Percentiles rank a stretch among this genome's conserved stretches.
phyloP scores from a whole-genome alignment of 2,329 filamentous ascomycete genomes.

The Cercospora citrullina region DNA sequence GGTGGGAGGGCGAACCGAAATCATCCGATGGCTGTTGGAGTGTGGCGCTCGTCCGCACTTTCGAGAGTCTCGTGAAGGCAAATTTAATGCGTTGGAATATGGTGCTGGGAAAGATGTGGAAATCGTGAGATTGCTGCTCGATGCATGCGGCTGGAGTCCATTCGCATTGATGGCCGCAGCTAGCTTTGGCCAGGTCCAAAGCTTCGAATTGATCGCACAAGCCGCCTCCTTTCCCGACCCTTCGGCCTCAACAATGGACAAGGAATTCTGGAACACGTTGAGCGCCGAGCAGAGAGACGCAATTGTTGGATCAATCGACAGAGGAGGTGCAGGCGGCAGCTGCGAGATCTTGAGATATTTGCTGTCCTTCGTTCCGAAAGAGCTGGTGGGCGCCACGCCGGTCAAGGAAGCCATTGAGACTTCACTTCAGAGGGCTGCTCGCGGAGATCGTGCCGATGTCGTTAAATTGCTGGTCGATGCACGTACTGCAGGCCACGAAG shows the following conservation, averaged over 20 bases:
- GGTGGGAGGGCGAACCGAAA: constrained; percentile 10
- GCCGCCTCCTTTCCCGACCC: constrained; percentile 9
- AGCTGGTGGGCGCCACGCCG: not conserved
- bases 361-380: not conserved
- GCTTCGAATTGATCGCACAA: constrained; percentile 11
- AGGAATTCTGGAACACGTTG: constrained; percentile 1
- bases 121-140: constrained; percentile 11
- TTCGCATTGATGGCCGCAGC: constrained; percentile 16
- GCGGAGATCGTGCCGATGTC: not conserved
- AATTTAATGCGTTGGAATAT: constrained; percentile 15
- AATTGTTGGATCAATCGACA: constrained; percentile 10
- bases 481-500: not conserved
- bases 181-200: constrained; percentile 12
- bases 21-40: constrained; percentile 18
- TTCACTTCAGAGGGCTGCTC: not conserved
- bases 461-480: not conserved
- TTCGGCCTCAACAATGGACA: not conserved
- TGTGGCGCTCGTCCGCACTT: constrained; percentile 5
- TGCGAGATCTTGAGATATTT: constrained; percentile 10
- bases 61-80: constrained; percentile 15
- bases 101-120: constrained; percentile 10
- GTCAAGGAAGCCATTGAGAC: not conserved
- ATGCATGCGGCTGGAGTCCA: constrained; percentile 16
- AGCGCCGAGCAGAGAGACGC: constrained; percentile 5
- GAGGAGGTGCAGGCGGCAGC: constrained; percentile 9